These are phyloP conservation scores for Colletotrichum tropicale DNA, from an alignment of 2,329 filamentous ascomycete genomes.

Conservation along the genomic window DNA sequence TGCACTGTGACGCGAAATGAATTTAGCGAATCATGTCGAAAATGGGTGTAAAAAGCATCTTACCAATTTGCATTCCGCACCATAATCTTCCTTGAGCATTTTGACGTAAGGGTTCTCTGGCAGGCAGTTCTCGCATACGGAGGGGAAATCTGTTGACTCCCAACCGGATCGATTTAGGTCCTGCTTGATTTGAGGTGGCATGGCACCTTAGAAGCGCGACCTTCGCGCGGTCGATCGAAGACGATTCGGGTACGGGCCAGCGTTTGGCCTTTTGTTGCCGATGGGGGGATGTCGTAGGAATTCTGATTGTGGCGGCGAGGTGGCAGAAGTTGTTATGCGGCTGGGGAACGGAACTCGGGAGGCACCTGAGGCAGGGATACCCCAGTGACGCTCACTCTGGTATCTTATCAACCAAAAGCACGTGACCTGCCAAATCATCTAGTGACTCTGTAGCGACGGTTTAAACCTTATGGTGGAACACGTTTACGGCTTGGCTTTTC, in stretches of 20 bases:
- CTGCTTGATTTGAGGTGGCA: constrained; percentile 94
- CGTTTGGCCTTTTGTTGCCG: not conserved
- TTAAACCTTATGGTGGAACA: not conserved
- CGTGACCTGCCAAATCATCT: not conserved
- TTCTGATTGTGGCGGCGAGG: not conserved
- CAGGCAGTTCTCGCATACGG: constrained; percentile 89
- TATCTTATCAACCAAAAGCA: not conserved
- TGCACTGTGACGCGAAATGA: constrained; percentile 59
- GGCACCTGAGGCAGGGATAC: not conserved
- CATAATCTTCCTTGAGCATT: constrained; percentile 98
- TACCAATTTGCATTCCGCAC: constrained; percentile 79
- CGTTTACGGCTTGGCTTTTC: not conserved
- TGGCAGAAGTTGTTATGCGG: not conserved
- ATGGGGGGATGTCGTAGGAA: not conserved
- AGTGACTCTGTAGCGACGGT: not conserved
- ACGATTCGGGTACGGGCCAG: not conserved
- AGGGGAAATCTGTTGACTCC: constrained; percentile 92
- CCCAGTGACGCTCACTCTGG: not conserved
- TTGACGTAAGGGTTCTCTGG: constrained; percentile 98
- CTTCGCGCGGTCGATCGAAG: not conserved
- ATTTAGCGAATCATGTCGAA: constrained; percentile 21
- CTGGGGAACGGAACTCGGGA: not conserved
- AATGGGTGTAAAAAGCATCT: not conserved
- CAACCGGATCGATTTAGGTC: constrained; percentile 94
- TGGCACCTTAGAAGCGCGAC: constrained; percentile 39